phyloP scores from a whole-genome alignment of 2,329 filamentous ascomycete species.

The Pseudogymnoascus sp. region DNA sequence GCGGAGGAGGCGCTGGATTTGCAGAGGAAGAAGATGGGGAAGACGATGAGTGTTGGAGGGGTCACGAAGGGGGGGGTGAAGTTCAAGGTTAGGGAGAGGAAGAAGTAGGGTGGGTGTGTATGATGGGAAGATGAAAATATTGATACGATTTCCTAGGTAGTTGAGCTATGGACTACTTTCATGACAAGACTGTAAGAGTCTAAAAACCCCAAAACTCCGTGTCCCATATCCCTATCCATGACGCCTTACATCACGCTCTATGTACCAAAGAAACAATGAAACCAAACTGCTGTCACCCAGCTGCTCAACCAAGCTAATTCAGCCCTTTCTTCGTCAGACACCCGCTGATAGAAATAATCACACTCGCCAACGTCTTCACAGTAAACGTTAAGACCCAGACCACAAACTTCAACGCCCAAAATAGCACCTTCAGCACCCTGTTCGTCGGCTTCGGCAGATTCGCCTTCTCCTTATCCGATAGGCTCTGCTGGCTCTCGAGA shows the following conservation, averaged over 20 bases:
- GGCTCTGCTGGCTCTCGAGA: conserved; percentile 48
- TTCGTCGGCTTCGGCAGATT: conserved; percentile 43
- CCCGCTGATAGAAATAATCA: conserved; percentile 43
- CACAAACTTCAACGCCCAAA: conserved; percentile 46
- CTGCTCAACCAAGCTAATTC: neutral
- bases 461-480: conserved; percentile 18
- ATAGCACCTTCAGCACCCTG: conserved; percentile 41
- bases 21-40: conserved; percentile 55
- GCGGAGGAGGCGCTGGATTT: conserved; percentile 49
- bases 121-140: neutral
- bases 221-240: neutral
- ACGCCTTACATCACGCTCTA: neutral
- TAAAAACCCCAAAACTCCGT: neutral
- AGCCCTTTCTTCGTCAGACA: conserved; percentile 39
- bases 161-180: neutral
- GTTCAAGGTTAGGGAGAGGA: conserved; percentile 53
- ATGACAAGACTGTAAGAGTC: neutral
- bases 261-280: neutral
- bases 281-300: neutral
- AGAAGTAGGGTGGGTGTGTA: conserved; percentile 32
- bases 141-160: neutral
- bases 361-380: conserved; percentile 43
- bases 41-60: conserved; percentile 52
- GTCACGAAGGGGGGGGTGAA: conserved; percentile 52
- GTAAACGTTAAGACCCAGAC: conserved; percentile 49